Conservation (phyloP, 129 eudicot species). For the Dittrichia graveolens region DNA sequence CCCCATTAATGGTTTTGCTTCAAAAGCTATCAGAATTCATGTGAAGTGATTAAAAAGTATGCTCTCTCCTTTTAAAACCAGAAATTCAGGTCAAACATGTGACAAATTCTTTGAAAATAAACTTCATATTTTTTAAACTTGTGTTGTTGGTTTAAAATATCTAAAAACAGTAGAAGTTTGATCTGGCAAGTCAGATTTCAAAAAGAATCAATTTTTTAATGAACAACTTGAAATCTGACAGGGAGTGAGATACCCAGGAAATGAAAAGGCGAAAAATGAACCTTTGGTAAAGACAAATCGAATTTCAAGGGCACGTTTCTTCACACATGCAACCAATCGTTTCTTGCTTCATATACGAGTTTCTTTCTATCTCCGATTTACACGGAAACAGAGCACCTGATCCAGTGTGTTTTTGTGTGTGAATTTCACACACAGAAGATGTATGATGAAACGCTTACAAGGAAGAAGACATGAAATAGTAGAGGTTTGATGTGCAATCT, state of each 20-base stretch:
- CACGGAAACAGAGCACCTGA: slow-evolving; percentile 13
- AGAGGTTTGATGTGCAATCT: slow-evolving; percentile 12
- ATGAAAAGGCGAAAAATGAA: slow-evolving; percentile 20
- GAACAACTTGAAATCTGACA: slow-evolving; percentile 34
- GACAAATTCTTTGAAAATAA: slow-evolving; percentile 40
- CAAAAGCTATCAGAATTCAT: slow-evolving; percentile 48
- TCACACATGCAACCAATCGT: slow-evolving; percentile 12
- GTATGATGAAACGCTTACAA: slow-evolving; percentile 23
- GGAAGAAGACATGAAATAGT: slow-evolving; percentile 7
- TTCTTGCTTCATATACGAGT: background rate
- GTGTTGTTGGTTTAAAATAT: slow-evolving; percentile 34
- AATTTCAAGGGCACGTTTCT: slow-evolving; percentile 15
- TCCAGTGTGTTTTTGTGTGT: background rate
- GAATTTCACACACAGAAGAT: background rate
- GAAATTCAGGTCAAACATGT: slow-evolving; percentile 56
- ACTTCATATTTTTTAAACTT: slow-evolving; percentile 9
- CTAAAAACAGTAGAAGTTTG: slow-evolving; percentile 31
- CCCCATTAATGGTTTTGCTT: slow-evolving; percentile 37
- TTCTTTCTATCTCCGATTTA: background rate
- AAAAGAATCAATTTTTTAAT: slow-evolving; percentile 25
- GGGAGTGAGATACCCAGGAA: slow-evolving; percentile 30
- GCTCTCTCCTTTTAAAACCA: slow-evolving; percentile 26
- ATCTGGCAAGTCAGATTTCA: slow-evolving; percentile 44
- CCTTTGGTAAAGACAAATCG: slow-evolving; percentile 26
- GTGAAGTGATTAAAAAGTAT: slow-evolving; percentile 47